Percentiles rank a stretch among this genome's conserved stretches.
phyloP scores from a whole-genome alignment of 2,329 filamentous ascomycete genomes.

The Hypomyces rosellus region DNA sequence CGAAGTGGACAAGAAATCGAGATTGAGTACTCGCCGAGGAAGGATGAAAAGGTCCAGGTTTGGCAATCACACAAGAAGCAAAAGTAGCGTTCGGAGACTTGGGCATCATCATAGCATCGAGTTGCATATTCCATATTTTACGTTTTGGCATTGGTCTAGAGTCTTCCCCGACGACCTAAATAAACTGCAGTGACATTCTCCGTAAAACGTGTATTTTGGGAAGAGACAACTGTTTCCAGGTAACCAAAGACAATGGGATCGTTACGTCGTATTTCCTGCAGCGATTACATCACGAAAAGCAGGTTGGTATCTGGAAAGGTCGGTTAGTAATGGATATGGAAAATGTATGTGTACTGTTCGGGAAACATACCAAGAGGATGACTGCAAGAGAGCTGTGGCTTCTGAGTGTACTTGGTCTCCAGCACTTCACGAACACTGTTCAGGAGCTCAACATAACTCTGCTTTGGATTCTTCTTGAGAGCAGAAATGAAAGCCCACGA shows the following conservation, averaged over 20 bases:
- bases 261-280: not conserved
- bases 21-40: slow-evolving; percentile 3
- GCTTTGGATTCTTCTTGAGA: slow-evolving; percentile 86
- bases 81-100: too few species aligned
- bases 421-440: slow-evolving; percentile 93
- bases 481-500: slow-evolving; percentile 93
- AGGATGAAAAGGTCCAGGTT: not conserved
- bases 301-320: slow-evolving; percentile 51
- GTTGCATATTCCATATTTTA: too few species aligned
- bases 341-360: not conserved
- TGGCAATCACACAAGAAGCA: slow-evolving; percentile 6
- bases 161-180: too few species aligned
- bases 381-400: slow-evolving; percentile 92
- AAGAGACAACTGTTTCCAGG: not conserved
- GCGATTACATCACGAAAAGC: slow-evolving; percentile 57
- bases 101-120: too few species aligned
- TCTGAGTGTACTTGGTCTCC: slow-evolving; percentile 80
- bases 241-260: not conserved
- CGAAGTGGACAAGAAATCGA: not conserved
- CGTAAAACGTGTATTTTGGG: too few species aligned
- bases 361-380: slow-evolving; percentile 77
- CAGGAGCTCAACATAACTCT: slow-evolving; percentile 91
- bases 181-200: too few species aligned
- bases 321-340: slow-evolving; percentile 11
- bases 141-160: too few species aligned